Percentiles rank a stretch among this genome's conserved stretches.
These are phyloP conservation scores for Crithidia expoeki DNA, from an alignment of 208 protist genomes.

Conservation along the genomic window DNA sequence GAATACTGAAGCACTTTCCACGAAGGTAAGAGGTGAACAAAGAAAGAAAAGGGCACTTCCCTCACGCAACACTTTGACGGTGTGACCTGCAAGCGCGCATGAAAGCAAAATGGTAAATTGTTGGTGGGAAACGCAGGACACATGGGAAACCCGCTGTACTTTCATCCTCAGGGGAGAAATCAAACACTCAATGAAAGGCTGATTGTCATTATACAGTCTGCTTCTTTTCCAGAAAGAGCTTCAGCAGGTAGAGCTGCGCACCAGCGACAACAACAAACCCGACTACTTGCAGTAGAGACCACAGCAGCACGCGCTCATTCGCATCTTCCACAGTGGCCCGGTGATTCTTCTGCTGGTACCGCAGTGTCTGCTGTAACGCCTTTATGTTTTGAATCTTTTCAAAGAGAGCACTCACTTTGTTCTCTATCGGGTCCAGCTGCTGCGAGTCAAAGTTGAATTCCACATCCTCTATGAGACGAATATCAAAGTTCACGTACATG, in stretches of 20 bases:
- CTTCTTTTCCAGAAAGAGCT: slow-evolving; percentile 77
- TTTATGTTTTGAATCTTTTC: slow-evolving; percentile 1
- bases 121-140: too few species aligned
- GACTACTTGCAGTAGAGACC: slow-evolving; percentile 71
- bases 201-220: slow-evolving; percentile 47
- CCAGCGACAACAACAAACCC: slow-evolving; percentile 55
- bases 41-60: too few species aligned
- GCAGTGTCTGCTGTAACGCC: slow-evolving; percentile 44
- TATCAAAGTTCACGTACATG: slow-evolving; percentile 42
- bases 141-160: too few species aligned
- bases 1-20: too few species aligned
- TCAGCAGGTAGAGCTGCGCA: slow-evolving; percentile 79
- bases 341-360: slow-evolving; percentile 64
- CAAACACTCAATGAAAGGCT: background rate
- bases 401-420: slow-evolving; percentile 37
- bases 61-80: too few species aligned
- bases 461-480: slow-evolving; percentile 43
- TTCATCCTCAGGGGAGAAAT: background rate
- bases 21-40: too few species aligned
- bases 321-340: slow-evolving; percentile 59
- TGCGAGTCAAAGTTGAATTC: slow-evolving; percentile 13
- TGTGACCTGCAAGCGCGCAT: too few species aligned
- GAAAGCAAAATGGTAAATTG: too few species aligned
- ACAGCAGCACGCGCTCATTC: slow-evolving; percentile 64
- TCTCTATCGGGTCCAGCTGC: slow-evolving; percentile 75